Base-by-base conservation (phyloP, 768 basidiomycete species). In the Strobilomyces confusus region DNA sequence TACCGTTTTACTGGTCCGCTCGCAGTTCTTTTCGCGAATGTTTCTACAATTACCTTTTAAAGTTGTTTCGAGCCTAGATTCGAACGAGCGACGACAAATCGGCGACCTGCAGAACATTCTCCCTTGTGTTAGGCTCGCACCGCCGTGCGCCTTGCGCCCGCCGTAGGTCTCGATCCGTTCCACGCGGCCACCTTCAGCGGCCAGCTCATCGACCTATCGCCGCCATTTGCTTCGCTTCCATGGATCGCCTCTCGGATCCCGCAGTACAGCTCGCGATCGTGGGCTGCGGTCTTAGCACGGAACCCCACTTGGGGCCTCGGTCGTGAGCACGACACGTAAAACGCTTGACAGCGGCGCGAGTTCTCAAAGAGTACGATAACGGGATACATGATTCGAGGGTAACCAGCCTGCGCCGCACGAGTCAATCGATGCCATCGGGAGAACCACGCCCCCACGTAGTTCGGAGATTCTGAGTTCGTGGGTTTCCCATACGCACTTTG, bases 341-440 rank as follows among this genome's bases (percentile, higher is more conserved):
- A n/a, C n/a, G n/a, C 9, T 23, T 68, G 66, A 69, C 66, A 62
- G 64, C 58, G 58, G 61, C 58, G 62, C 40, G 48, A 52, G 48
- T 63, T 65, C 58, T 57, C 42, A 33, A 12, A 29, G 48, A 54
- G 46, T 52, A 42, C 44, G 51, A 47, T 58, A 51, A 43, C 54
- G 54, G 49, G 61, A 49, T 36, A 44, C 36, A 36, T 54, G 66
- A 70, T 68, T 68, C 64, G 60, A 67, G 67, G 66, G 66, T 67
- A 55, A 51, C 53, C 15, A 30, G 38, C 50, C 50, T 42, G 53
- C 54, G 47, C 58, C 57, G 58, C 63, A 43, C 51, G 32, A 58
- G 56, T 58, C 56, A 63, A 61, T 68, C 66, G 61, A 68, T 66
- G 65, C 61, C 63, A 65, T 66, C 60, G 63, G 66, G 58, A 53